Evolutionary conservation across 192 early-diverging fungal genomes (phyloP).

Genomic region (Chytriomyces confervae): DNA sequence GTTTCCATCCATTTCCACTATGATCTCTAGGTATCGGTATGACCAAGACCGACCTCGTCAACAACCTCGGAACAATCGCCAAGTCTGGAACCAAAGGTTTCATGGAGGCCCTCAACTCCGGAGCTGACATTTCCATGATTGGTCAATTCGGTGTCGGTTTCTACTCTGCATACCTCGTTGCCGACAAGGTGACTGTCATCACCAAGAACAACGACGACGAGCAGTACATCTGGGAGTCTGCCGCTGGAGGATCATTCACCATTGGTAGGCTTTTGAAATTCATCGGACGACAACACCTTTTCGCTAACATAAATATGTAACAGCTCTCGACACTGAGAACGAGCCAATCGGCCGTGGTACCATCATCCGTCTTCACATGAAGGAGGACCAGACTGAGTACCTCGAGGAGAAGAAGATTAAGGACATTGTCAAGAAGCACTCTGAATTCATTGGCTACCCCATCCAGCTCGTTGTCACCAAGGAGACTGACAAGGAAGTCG

Average conservation of each 20-base stretch:
- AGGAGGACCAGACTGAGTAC: conserved; percentile 98
- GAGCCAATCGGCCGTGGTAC: conserved; percentile 92
- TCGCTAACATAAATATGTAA: background rate
- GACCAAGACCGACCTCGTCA: conserved; percentile 95
- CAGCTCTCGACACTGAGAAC: conserved; percentile 86
- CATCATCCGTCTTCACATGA: conserved; percentile 94
- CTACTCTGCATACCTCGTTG: conserved; percentile 99
- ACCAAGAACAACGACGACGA: conserved; percentile 98
- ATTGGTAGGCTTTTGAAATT: conserved; percentile 52
- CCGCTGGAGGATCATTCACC: conserved; percentile 89
- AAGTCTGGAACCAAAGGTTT: conserved; percentile 99
- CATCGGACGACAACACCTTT: background rate
- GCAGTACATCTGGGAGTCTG: conserved; percentile 95
- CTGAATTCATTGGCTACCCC: conserved; percentile 99
- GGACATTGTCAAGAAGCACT: conserved; percentile 99
- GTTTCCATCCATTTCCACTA: background rate
- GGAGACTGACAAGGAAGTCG: conserved; percentile 98
- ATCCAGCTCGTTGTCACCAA: conserved; percentile 96
- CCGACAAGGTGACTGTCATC: conserved; percentile 94
- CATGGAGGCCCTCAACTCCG: conserved; percentile 96
- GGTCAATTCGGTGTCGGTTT: conserved; percentile 99
- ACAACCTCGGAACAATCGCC: conserved; percentile 99
- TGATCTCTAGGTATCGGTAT: conserved; percentile 76
- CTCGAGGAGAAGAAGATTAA: conserved; percentile 99
- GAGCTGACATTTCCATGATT: conserved; percentile 99